Conservation (phyloP, 2,329 filamentous ascomycete genomes). For the Trichoderma arundinaceum region DNA sequence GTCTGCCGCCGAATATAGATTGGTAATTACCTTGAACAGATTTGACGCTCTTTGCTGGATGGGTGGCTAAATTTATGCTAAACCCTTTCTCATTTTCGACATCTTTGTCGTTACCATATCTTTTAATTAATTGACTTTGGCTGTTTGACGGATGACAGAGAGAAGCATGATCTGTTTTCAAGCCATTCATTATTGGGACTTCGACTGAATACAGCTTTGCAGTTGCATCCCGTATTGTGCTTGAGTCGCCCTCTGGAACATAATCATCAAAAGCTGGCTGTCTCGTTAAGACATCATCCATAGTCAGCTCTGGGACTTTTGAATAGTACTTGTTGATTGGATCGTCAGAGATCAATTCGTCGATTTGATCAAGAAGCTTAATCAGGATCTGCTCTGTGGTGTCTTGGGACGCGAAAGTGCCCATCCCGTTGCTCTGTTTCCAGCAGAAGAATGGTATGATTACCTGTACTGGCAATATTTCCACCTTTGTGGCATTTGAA, state of each 20-base stretch:
- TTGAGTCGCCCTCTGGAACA: not conserved
- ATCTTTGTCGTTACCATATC: not conserved
- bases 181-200: not conserved
- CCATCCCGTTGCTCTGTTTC: not conserved
- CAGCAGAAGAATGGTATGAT: conserved; percentile 9
- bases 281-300: not conserved
- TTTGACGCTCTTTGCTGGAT: not conserved
- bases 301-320: not conserved
- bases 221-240: not conserved
- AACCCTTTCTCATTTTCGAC: not conserved
- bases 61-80: not conserved
- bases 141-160: too few relatives aligned
- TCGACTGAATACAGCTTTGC: too few relatives aligned
- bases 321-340: conserved; percentile 7
- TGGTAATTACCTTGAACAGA: not conserved
- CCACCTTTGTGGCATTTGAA: conserved; percentile 11
- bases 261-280: not conserved
- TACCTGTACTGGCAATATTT: not conserved
- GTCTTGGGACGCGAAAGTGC: not conserved
- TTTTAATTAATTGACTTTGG: too few relatives aligned
- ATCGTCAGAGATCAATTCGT: not conserved
- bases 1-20: not conserved
- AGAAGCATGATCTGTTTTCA: too few relatives aligned
- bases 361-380: conserved; percentile 7
- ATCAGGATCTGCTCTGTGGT: not conserved